Base-by-base conservation (phyloP, 2,329 filamentous ascomycete species). In the Diplocarpon mali region DNA sequence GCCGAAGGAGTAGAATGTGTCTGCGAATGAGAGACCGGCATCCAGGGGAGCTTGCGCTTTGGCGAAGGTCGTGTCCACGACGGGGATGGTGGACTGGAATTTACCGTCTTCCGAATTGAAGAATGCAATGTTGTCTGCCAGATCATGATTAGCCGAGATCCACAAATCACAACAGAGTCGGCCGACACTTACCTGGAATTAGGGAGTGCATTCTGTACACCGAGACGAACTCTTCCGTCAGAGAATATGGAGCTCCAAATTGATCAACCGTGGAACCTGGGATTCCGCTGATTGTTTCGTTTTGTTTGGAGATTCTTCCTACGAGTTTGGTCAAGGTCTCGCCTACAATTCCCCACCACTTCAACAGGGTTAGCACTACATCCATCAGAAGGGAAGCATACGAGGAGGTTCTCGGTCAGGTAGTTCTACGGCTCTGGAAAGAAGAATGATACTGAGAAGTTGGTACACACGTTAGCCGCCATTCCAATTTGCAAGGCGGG, bases 171-270 rank as follows among this genome's bases (percentile, higher is more conserved):
- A n/a, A 10, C 34, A 16, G 15, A 9, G 14, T 10, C 11, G 12
- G 20, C 20, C 20, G 20, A 3, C 3, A 24, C 31, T 28, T 39
- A 45, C 44, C 47, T 42, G 49, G 48, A n/a, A 51, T 46, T 2
- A 51, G 16, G 38, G 49, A 41, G 39, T 51, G 49, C 1, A 51
- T 24, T 8, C 49, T 34, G 15, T 51, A 48, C 5, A 51, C 49
- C 7, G 49, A 51, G 2, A 48, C 49, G 12, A 51, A 51, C 35
- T 51, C 49, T 32, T 51, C 49, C 2, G 49, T 51, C 5, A 48
- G 41, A 5, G 49, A 46, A 27, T 45, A 51, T 1, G 49, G 49
- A 2, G 44, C 49, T 10, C 37, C 37, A 27, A 32, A n/a, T 2
- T 43, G 38, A 16, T 51, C 43, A 2, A 51, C 44, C 16, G 45